These are phyloP conservation scores for Calocybe gambosa DNA, from an alignment of 1,284 basidiomycete species.

Conservation along the genomic window DNA sequence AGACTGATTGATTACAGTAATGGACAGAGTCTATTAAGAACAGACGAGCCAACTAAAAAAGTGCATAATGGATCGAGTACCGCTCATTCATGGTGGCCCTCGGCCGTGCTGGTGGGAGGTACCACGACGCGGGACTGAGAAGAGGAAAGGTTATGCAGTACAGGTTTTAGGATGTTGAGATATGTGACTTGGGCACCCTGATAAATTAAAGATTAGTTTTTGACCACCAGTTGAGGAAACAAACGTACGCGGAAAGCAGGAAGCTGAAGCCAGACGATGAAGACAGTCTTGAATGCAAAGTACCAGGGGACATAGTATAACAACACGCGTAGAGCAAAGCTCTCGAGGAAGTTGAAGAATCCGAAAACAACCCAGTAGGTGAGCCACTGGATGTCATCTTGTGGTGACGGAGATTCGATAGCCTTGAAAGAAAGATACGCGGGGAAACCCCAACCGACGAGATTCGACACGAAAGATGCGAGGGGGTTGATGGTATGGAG, in stretches of 20 bases:
- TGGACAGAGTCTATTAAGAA: conserved; percentile 1
- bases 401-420: conserved; percentile 64
- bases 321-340: conserved; percentile 64
- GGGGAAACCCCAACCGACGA: conserved; percentile 80
- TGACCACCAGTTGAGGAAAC: conserved; percentile 4
- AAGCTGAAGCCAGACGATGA: conserved; percentile 84
- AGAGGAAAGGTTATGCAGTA: conserved; percentile 48
- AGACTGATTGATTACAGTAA: not conserved
- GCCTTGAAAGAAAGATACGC: conserved; percentile 85
- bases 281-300: conserved; percentile 83
- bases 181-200: conserved; percentile 75
- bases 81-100: conserved; percentile 22
- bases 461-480: conserved; percentile 76
- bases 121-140: conserved; percentile 28
- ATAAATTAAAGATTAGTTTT: conserved; percentile 11
- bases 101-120: conserved; percentile 29
- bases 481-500: conserved; percentile 81
- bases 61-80: not conserved
- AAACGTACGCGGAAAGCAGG: conserved; percentile 71
- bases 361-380: conserved; percentile 88
- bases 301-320: conserved; percentile 88
- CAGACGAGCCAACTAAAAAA: not conserved
- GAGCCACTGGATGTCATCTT: conserved; percentile 84
- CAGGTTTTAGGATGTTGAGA: conserved; percentile 61
- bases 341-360: conserved; percentile 82